These are phyloP conservation scores for Mycena epipterygia DNA, from an alignment of 768 basidiomycete species.

Conservation along the genomic window DNA sequence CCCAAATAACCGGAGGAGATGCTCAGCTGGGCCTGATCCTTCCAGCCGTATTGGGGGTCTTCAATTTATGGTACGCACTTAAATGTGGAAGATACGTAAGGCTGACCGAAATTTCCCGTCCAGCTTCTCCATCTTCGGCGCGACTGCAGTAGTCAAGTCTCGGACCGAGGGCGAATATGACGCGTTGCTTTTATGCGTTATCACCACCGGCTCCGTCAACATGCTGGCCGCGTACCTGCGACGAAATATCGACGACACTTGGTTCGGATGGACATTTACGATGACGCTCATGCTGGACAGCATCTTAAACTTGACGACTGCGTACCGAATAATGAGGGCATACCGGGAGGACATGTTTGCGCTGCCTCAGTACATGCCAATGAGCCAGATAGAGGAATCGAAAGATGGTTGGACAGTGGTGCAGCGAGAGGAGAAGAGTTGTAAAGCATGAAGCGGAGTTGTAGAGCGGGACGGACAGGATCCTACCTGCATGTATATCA, in stretches of 20 bases:
- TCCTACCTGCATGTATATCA: no score
- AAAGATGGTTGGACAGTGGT: neutral
- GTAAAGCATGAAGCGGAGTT: no score
- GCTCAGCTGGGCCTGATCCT: neutral
- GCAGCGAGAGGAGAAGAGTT: neutral
- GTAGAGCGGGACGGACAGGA: no score
- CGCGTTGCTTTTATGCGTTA: constrained; percentile 17
- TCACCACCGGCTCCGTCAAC: constrained; percentile 18
- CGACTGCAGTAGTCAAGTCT: neutral
- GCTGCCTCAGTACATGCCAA: constrained; percentile 8
- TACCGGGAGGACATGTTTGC: neutral
- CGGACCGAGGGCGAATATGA: neutral
- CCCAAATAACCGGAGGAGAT: neutral
- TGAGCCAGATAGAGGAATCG: neutral
- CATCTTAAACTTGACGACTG: constrained; percentile 15
- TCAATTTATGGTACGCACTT: constrained; percentile 20
- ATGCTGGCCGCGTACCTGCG: constrained; percentile 22
- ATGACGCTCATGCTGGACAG: constrained; percentile 14
- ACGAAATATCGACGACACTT: constrained; percentile 2
- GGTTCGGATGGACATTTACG: constrained; percentile 21
- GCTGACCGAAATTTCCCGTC: neutral
- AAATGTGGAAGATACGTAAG: neutral
- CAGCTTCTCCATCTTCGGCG: constrained; percentile 23
- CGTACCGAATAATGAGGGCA: constrained; percentile 9
- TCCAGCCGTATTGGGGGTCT: constrained; percentile 6